Base-by-base conservation (phyloP, 2,329 filamentous ascomycete species). In the Ascochyta pisi region DNA sequence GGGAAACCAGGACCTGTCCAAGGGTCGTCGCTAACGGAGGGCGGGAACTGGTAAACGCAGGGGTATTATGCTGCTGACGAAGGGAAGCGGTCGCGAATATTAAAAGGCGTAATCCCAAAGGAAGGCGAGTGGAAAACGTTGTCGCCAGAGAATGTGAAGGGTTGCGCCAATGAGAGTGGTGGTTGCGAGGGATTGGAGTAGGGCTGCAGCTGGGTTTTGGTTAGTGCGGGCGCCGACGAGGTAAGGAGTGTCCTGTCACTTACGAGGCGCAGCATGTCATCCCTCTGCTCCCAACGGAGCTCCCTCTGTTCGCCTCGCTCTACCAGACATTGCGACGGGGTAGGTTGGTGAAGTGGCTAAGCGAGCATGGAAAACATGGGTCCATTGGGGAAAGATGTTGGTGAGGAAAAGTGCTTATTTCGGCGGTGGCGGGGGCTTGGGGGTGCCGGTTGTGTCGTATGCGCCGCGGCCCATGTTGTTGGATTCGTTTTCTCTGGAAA, bases 401-500 rank as follows among this genome's bases (percentile, higher is more conserved):
- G 41, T 37, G 33, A 19, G 24, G 12, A 6, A 31, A 37, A 8
- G 39, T 24, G 45, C 56, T 68, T 74, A 76, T 73, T 78, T 76
- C 47, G 74, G 76, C 38, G 73, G 74, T 34, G 76, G 76, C 51
- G 75, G 74, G 3, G 78, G 78, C 69, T 79, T 79, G 46, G 77
- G 74, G n/a, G 78, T 77, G 59, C 78, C 78, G n/a, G 78, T 81
- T 26, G 78, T 81, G 65, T 81, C 79, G 69, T 81, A 81, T 58
- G 78, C 78, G 58, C 79, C 79, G 62, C 79, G 78, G 54, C 78
- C 78, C 79, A 81, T 81, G 73, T 79, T 79, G 68, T 66, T 75
- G 47, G 73, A 69, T 60, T 73, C 68, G 52, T 71, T 73, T 57
- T 76, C 75, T 71, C 75, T 73, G 70, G 75, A 64, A 63, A 80